Evolutionary conservation across 208 protist species (phyloP).

Genomic region (Trypanosoma vivax): DNA sequence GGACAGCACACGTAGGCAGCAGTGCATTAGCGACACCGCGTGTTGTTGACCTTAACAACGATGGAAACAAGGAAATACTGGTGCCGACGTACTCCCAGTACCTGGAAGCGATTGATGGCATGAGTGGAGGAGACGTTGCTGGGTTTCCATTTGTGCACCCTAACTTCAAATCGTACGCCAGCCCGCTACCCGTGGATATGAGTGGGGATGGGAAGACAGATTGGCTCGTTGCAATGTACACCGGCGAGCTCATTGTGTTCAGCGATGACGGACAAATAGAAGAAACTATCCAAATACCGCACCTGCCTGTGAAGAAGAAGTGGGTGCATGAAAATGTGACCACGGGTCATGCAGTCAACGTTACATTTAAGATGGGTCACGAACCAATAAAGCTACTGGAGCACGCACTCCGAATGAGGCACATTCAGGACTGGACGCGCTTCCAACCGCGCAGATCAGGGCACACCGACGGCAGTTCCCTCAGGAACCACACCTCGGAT

Average conservation of each 20-base stretch:
- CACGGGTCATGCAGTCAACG: slow-evolving; percentile 13
- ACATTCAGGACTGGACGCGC: slow-evolving; percentile 11
- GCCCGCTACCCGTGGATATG: slow-evolving; percentile 77
- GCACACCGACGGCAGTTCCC: neutral
- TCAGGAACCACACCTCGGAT: too few species aligned
- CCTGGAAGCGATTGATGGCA: slow-evolving; percentile 58
- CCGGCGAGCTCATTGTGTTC: slow-evolving; percentile 84
- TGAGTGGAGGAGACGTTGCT: slow-evolving; percentile 39
- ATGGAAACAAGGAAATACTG: slow-evolving; percentile 81
- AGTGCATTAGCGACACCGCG: slow-evolving; percentile 72
- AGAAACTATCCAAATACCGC: slow-evolving; percentile 56
- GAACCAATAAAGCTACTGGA: slow-evolving; percentile 7
- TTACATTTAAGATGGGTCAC: neutral
- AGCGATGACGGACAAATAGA: slow-evolving; percentile 42
- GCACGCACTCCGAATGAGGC: slow-evolving; percentile 2
- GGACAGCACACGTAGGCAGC: slow-evolving; percentile 72
- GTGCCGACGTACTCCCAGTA: slow-evolving; percentile 70
- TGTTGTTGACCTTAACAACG: slow-evolving; percentile 69
- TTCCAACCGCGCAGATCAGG: neutral
- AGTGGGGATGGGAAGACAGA: slow-evolving; percentile 76
- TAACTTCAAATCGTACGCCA: slow-evolving; percentile 69
- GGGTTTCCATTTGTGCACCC: slow-evolving; percentile 83
- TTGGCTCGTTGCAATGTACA: slow-evolving; percentile 80
- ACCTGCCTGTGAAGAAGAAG: slow-evolving; percentile 69
- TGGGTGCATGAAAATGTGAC: slow-evolving; percentile 47